Evolutionary conservation across 345 rosid genomes (phyloP).

Genomic region (Eucalyptus regnans): DNA sequence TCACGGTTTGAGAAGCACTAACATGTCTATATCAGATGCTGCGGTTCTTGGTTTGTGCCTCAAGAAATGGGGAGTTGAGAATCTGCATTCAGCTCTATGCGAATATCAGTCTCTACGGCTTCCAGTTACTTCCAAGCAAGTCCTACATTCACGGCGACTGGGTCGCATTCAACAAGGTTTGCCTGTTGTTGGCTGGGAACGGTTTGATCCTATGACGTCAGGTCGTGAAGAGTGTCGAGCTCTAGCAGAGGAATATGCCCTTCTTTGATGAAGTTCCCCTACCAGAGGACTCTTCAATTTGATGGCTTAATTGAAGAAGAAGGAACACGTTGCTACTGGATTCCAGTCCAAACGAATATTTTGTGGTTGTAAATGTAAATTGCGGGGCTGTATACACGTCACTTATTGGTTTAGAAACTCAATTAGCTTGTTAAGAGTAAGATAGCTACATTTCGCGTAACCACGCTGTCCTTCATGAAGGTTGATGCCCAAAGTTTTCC

Average conservation of each 20-base stretch:
- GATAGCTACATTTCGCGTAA: not conserved
- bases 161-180: slow-evolving; percentile 63
- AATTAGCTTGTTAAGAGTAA: not conserved
- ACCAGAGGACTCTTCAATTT: not conserved
- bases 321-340: not conserved
- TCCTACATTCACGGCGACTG: slow-evolving; percentile 32
- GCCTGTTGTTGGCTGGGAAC: slow-evolving; percentile 10
- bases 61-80: slow-evolving; percentile 30
- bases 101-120: slow-evolving; percentile 52
- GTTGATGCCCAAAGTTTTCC: not conserved
- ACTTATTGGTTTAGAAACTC: not conserved
- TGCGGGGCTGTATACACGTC: not conserved
- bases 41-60: slow-evolving; percentile 55
- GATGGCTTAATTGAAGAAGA: not conserved
- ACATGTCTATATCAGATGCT: slow-evolving; percentile 68
- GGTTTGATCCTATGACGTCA: slow-evolving; percentile 18
- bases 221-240: slow-evolving; percentile 18
- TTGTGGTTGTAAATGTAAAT: not conserved
- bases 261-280: slow-evolving; percentile 29
- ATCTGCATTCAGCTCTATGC: slow-evolving; percentile 33
- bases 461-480: not conserved
- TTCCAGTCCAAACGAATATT: not conserved
- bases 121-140: slow-evolving; percentile 56
- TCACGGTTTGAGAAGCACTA: slow-evolving; percentile 71
- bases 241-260: slow-evolving; percentile 51